Percentiles rank a stretch among this genome's conserved stretches.
Conservation (phyloP, 495 filamentous ascomycete species). For the Aspergillus saccharolyticus region DNA sequence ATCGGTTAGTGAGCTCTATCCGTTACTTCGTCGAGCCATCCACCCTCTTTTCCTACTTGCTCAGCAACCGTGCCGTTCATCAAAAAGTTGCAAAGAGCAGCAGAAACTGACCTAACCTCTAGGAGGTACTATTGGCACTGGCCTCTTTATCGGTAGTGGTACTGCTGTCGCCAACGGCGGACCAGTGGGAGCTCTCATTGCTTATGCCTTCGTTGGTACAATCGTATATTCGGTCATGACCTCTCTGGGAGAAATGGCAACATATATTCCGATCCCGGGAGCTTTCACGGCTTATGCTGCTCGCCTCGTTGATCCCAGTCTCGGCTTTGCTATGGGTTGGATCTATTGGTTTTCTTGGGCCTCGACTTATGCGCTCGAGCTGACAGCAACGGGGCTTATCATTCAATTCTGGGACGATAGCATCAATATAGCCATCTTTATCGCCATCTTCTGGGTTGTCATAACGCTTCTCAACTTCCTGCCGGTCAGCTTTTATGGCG, state of each 20-base stretch:
- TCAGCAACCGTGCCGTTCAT: constrained; percentile 22
- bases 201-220: constrained; percentile 59
- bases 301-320: constrained; percentile 64
- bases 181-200: constrained; percentile 64
- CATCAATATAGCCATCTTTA: constrained; percentile 64
- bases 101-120: constrained; percentile 42
- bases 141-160: constrained; percentile 74
- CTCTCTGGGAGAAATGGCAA: constrained; percentile 65
- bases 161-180: constrained; percentile 60
- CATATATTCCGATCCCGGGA: constrained; percentile 72
- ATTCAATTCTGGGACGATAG: constrained; percentile 66
- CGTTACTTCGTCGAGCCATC: not conserved
- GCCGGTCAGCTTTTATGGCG: constrained; percentile 52
- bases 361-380: constrained; percentile 69
- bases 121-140: constrained; percentile 75
- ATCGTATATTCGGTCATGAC: constrained; percentile 58
- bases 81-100: constrained; percentile 15
- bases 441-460: constrained; percentile 68
- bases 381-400: constrained; percentile 67
- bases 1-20: constrained; percentile 40
- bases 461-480: constrained; percentile 65
- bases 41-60: constrained; percentile 36
- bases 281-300: constrained; percentile 71
- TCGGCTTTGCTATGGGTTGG: constrained; percentile 80
- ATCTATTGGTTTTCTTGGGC: constrained; percentile 63